A percentile compares a stretch with the other conserved stretches of the same genome.
These are phyloP conservation scores for Mariannaea elegans DNA, from an alignment of 2,329 filamentous ascomycete genomes.

Conservation along the genomic window DNA sequence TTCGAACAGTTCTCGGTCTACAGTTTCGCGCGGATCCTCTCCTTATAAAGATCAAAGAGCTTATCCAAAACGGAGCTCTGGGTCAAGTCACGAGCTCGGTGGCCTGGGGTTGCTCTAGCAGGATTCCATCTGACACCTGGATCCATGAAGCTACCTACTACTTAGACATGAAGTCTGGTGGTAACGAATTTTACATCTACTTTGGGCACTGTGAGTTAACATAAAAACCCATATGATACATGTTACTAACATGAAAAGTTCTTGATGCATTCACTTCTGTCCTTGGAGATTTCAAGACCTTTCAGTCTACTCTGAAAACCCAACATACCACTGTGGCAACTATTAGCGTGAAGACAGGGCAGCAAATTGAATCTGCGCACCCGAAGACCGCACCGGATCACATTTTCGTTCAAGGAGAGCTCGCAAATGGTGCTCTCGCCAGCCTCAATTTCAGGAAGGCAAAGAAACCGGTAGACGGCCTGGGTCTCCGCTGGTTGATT, in stretches of 20 bases:
- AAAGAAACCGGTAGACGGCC: conserved; percentile 4
- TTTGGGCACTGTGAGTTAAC: conserved; percentile 20
- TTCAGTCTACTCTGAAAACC: conserved; percentile 18
- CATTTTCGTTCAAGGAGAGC: conserved; percentile 17
- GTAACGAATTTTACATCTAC: conserved; percentile 21
- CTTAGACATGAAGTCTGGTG: conserved; percentile 18
- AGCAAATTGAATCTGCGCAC: conserved; percentile 1
- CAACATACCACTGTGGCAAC: not conserved
- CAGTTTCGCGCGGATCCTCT: conserved; percentile 56
- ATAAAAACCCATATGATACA: no score
- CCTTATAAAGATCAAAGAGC: conserved; percentile 27
- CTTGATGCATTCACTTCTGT: conserved; percentile 18
- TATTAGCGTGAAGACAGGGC: not conserved
- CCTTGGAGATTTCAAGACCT: conserved; percentile 10
- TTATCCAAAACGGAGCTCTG: conserved; percentile 20
- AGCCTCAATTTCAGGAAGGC: conserved; percentile 13
- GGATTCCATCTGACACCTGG: not conserved
- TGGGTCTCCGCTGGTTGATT: conserved; percentile 22
- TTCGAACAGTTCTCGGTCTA: conserved; percentile 54
- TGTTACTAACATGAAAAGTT: not conserved
- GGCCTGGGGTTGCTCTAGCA: conserved; percentile 1
- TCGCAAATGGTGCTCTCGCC: conserved; percentile 10
- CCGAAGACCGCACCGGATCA: conserved; percentile 12
- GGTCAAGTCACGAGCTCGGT: conserved; percentile 21
- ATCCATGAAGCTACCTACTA: not conserved